These are phyloP conservation scores for Rhynchospora pubera DNA, from an alignment of 176 grass and related monocot species.

Conservation along the genomic window DNA sequence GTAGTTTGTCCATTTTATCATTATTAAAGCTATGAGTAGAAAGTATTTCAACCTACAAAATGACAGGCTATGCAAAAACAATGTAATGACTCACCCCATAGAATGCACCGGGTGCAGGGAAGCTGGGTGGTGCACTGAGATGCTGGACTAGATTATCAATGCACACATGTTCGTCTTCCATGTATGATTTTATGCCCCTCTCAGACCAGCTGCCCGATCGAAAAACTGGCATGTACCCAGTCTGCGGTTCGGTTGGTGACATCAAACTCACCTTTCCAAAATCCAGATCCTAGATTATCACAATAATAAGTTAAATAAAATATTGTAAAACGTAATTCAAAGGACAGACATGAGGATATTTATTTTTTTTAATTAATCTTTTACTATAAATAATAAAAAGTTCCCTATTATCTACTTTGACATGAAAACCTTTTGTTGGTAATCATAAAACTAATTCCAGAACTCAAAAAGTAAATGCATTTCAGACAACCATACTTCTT, in stretches of 20 bases:
- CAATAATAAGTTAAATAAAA: background rate
- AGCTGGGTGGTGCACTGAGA: slow-evolving; percentile 23
- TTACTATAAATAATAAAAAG: background rate
- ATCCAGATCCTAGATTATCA: slow-evolving; percentile 51
- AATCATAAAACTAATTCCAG: background rate
- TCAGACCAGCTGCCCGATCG: slow-evolving; percentile 75
- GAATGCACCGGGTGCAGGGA: slow-evolving; percentile 73
- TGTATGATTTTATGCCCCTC: slow-evolving; percentile 60
- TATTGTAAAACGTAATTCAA: background rate
- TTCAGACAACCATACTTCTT: background rate
- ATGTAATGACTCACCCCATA: slow-evolving; percentile 61
- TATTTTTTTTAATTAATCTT: background rate
- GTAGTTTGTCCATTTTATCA: background rate
- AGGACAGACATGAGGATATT: background rate
- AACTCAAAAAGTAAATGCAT: background rate
- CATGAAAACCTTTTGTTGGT: background rate
- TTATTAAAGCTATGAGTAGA: background rate
- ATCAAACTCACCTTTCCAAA: slow-evolving; percentile 51
- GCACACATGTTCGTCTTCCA: slow-evolving; percentile 91
- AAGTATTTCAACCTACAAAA: background rate
- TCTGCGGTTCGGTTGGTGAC: slow-evolving; percentile 47
- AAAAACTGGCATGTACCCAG: slow-evolving; percentile 57
- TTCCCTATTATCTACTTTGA: background rate
- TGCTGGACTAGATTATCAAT: slow-evolving; percentile 72
- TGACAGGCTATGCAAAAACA: background rate